Percentiles rank a stretch among this genome's conserved stretches.
Conservation (phyloP, 177 flowering plant genomes). For the Telopea speciosissima region DNA sequence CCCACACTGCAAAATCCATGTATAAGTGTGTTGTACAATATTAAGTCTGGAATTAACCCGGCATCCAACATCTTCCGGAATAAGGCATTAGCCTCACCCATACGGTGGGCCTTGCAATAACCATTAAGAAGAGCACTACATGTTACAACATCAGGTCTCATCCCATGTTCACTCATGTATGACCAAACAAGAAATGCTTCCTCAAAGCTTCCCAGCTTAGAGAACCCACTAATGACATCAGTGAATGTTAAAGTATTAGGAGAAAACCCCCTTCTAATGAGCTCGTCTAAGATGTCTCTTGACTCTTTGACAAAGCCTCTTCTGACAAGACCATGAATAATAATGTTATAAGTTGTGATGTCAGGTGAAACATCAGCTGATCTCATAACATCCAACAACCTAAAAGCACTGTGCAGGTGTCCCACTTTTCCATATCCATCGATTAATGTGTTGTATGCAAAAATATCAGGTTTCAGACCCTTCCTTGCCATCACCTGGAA, state of each 20-base stretch:
- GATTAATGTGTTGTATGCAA: slow-evolving; percentile 37
- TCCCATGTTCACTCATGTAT: slow-evolving; percentile 32
- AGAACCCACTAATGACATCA: slow-evolving; percentile 25
- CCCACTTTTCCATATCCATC: slow-evolving; percentile 37
- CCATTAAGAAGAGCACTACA: slow-evolving; percentile 51
- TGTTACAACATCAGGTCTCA: slow-evolving; percentile 44
- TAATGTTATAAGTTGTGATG: slow-evolving; percentile 33
- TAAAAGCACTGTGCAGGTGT: slow-evolving; percentile 31
- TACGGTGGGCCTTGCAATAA: slow-evolving; percentile 32
- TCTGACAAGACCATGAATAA: slow-evolving; percentile 30
- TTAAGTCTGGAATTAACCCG: slow-evolving; percentile 41
- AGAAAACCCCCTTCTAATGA: slow-evolving; percentile 34
- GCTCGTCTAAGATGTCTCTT: slow-evolving; percentile 36
- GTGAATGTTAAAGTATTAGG: slow-evolving; percentile 38
- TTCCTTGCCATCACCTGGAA: slow-evolving; percentile 26
- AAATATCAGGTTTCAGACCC: slow-evolving; percentile 32
- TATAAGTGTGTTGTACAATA: slow-evolving; percentile 40
- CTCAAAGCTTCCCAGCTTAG: slow-evolving; percentile 32
- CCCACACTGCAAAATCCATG: slow-evolving; percentile 40
- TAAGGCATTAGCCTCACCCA: slow-evolving; percentile 37
- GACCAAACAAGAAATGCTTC: slow-evolving; percentile 46
- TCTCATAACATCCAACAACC: slow-evolving; percentile 31
- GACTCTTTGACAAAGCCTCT: slow-evolving; percentile 38
- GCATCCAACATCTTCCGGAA: slow-evolving; percentile 36
- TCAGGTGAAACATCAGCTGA: slow-evolving; percentile 28